phyloP scores from a whole-genome alignment of 495 filamentous ascomycete species.

The Xylaria castorea region DNA sequence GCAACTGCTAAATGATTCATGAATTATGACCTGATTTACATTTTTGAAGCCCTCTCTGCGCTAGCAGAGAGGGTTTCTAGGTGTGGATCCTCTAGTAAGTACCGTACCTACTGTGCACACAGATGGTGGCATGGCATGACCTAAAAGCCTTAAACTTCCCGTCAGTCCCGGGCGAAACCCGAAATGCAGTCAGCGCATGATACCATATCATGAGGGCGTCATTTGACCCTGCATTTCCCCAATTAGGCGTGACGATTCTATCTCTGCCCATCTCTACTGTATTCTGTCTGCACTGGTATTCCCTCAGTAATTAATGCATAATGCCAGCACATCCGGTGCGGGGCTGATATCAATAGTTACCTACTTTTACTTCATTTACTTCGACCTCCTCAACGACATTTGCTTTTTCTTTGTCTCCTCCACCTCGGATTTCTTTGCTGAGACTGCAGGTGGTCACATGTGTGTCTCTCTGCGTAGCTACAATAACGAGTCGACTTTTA shows the following conservation, averaged over 20 bases:
- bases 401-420: slow-evolving; percentile 14
- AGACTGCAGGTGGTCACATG: neutral
- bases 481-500: neutral
- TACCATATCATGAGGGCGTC: slow-evolving; percentile 13
- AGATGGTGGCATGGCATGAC: neutral
- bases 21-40: too few relatives aligned
- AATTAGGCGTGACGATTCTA: neutral
- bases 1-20: too few relatives aligned
- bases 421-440: neutral
- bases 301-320: neutral
- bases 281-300: neutral
- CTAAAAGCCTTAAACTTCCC: neutral
- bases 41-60: too few relatives aligned
- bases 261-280: neutral
- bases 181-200: slow-evolving; percentile 1
- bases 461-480: neutral
- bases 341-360: neutral
- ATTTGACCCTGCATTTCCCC: slow-evolving; percentile 11
- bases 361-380: neutral
- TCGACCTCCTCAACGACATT: neutral
- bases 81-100: too few relatives aligned
- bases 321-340: slow-evolving; percentile 24
- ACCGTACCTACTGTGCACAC: neutral
- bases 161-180: neutral
- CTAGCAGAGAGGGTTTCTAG: too few relatives aligned